Conservation (phyloP, 2,329 filamentous ascomycete species). For the Dactylellina leptospora region DNA sequence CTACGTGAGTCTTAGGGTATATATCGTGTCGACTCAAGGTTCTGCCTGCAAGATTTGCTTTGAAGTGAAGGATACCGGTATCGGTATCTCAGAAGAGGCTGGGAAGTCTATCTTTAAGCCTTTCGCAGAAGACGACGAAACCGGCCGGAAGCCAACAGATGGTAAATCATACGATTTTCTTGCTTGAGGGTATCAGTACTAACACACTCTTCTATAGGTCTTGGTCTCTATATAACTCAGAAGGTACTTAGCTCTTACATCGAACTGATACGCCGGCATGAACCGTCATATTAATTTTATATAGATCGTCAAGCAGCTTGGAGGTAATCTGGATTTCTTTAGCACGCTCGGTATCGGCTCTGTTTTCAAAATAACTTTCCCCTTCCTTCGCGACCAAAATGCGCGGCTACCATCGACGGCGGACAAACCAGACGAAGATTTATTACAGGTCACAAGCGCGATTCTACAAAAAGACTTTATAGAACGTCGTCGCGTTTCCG, state of each 20-base stretch:
- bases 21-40: constrained; percentile 40
- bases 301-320: constrained; percentile 50
- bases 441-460: constrained; percentile 38
- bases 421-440: constrained; percentile 36
- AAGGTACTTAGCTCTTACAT: constrained; percentile 11
- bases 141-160: constrained; percentile 40
- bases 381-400: constrained; percentile 30
- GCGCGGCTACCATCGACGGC: constrained; percentile 13
- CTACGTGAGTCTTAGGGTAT: constrained; percentile 54
- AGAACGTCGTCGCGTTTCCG: constrained; percentile 39
- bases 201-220: constrained; percentile 4
- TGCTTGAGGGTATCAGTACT: background rate
- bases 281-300: background rate
- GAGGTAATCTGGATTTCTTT: constrained; percentile 45
- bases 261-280: background rate
- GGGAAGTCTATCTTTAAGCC: constrained; percentile 54
- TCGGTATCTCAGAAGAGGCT: constrained; percentile 55
- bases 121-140: constrained; percentile 52
- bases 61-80: constrained; percentile 55
- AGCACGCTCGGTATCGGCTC: constrained; percentile 46
- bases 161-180: constrained; percentile 7
- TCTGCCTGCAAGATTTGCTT: constrained; percentile 40
- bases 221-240: constrained; percentile 43
- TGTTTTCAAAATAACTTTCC: constrained; percentile 50
- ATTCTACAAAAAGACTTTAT: constrained; percentile 46